Percentiles rank a stretch among this genome's conserved stretches.
Evolutionary conservation across 176 grass and related monocot species (phyloP).

Genomic region (Tillandsia leiboldiana): DNA sequence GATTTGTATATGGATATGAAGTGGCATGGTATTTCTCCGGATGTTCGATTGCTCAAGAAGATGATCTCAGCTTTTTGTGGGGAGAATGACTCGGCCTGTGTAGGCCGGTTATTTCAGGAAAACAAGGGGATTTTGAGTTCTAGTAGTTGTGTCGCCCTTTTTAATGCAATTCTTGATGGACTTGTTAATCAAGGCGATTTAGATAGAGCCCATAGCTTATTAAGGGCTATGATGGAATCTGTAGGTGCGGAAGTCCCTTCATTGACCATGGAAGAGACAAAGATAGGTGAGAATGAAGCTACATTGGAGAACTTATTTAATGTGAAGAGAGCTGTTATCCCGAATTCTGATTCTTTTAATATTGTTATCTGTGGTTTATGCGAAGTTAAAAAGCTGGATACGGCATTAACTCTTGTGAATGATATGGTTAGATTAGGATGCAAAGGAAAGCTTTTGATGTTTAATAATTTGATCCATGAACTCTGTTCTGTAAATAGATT

Average conservation of each 20-base stretch:
- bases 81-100: conserved; percentile 27
- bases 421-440: conserved; percentile 48
- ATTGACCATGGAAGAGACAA: conserved; percentile 2
- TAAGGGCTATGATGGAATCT: conserved; percentile 29
- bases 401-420: conserved; percentile 58
- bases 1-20: conserved; percentile 64
- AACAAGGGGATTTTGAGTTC: conserved; percentile 30
- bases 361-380: conserved; percentile 73
- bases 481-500: conserved; percentile 59
- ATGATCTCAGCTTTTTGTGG: conserved; percentile 34
- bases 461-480: conserved; percentile 75
- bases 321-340: conserved; percentile 34
- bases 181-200: conserved; percentile 49
- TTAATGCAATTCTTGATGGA: conserved; percentile 54
- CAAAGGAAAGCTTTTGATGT: conserved; percentile 75
- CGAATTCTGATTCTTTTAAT: conserved; percentile 72
- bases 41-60: conserved; percentile 49
- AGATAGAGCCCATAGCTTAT: conserved; percentile 42
- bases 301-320: conserved; percentile 17
- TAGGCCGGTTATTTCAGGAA: conserved; percentile 37
- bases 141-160: conserved; percentile 22
- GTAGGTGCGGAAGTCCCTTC: not conserved
- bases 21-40: conserved; percentile 28
- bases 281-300: conserved; percentile 12
- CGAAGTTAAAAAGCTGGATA: conserved; percentile 52